phyloP scores from a whole-genome alignment of 108 stramenopile genomes.

The Skeletonema menzelii region DNA sequence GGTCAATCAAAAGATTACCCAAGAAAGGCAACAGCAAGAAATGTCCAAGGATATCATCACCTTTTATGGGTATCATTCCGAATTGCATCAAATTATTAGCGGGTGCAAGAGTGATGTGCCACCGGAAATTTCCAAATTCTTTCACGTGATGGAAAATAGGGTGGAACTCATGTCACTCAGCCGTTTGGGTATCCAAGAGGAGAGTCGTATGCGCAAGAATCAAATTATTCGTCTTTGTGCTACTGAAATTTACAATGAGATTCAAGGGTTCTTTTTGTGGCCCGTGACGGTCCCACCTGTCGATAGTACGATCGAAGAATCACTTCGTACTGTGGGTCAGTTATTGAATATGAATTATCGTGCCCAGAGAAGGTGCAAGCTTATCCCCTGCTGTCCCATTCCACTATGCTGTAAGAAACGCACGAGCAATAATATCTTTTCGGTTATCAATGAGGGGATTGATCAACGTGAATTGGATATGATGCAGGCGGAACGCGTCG shows the following conservation, averaged over 20 bases:
- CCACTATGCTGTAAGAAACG: conserved; percentile 40
- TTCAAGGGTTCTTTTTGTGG: conserved; percentile 17
- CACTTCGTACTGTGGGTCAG: conserved; percentile 27
- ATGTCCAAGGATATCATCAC: conserved; percentile 25
- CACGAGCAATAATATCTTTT: conserved; percentile 29
- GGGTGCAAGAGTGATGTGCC: conserved; percentile 41
- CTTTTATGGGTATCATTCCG: conserved; percentile 32
- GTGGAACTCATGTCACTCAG: conserved; percentile 40
- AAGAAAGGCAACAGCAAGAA: conserved; percentile 22
- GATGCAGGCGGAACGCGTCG: conserved; percentile 36
- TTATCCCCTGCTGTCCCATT: conserved; percentile 33
- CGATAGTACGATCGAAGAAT: conserved; percentile 29
- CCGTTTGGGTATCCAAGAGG: conserved; percentile 20
- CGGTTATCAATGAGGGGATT: conserved; percentile 43
- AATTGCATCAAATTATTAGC: conserved; percentile 27
- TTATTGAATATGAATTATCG: conserved; percentile 42
- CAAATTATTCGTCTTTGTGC: conserved; percentile 39
- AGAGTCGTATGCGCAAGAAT: conserved; percentile 37
- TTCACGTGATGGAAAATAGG: conserved; percentile 34
- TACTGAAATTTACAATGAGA: conserved; percentile 42
- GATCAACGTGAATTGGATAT: conserved; percentile 41
- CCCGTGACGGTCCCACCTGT: conserved; percentile 21
- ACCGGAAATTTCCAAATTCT: conserved; percentile 33
- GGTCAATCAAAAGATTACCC: conserved; percentile 27
- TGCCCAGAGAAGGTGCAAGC: conserved; percentile 25